Evolutionary conservation across 345 rosid species (phyloP), one percentile per base, ranked within the genome.

Genomic region (Draba incana): DNA sequence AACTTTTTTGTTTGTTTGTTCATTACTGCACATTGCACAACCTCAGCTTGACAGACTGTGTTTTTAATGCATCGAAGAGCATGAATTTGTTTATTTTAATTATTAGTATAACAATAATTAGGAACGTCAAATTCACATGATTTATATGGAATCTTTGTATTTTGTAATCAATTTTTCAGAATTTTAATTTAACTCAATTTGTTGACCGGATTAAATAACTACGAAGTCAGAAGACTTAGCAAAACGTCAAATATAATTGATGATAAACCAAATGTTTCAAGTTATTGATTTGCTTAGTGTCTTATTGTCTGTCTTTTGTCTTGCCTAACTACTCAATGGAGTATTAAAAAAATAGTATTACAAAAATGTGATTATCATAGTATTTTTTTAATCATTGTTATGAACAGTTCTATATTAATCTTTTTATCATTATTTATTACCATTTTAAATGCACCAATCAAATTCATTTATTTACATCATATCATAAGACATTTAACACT

Each of bases 21-120:
- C 70, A 75, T 69, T 42, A 62, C 61, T 75, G 75, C 69, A 62
- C 72, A 67, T 66, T 60, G 62, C 72, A 53, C 78, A 68, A 39
- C 74, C 60, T 75, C 16, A 5, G 54, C 69, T 68, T 48, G 69
- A 62, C 78, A 75, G 78, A 39, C 59, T 67, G 73, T 67, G 73
- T 33, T 47, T 48, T 73, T 38, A 67, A 60, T 54, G 69, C 62
- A 31, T 54, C 5, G 10, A 67, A 52, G 44, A 50, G 44, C 56
- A 31, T 46, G 66, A 14, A 39, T 1, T 9, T 6, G 12, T 44
- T n/a, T 43, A 25, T 3, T 28, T 9, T 43, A 27, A 5, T 31
- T 44, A 37, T 25, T n/a, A 59, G 7, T 43, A 2, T 46, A 61
- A 10, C 11, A 60, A 5, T 43, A 31, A 3, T 28, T 28, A 28